Conservation (phyloP, 1,139 yeast species). For the Spathaspora sp. region DNA sequence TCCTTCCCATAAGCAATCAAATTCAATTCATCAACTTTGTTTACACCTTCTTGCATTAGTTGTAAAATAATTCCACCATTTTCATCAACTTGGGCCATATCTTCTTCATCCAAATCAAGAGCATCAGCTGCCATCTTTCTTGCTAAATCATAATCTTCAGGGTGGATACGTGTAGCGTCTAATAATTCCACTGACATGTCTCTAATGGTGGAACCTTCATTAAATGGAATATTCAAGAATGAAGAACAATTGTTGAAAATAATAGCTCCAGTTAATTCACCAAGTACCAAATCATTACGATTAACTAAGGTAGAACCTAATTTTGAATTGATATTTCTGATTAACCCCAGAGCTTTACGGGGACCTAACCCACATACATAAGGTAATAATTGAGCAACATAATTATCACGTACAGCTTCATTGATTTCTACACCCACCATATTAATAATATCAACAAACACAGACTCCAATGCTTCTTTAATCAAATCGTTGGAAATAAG, state of each 20-base stretch:
- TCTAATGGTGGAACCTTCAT: slow-evolving; percentile 45
- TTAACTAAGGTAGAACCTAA: slow-evolving; percentile 65
- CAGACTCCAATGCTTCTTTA: slow-evolving; percentile 69
- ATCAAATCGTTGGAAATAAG: slow-evolving; percentile 66
- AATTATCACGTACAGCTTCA: slow-evolving; percentile 77
- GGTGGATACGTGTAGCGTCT: slow-evolving; percentile 96
- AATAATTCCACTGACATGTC: slow-evolving; percentile 72
- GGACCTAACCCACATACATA: slow-evolving; percentile 93
- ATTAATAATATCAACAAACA: slow-evolving; percentile 86
- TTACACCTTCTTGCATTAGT: slow-evolving; percentile 79
- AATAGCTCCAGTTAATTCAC: slow-evolving; percentile 72
- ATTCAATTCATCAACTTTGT: slow-evolving; percentile 81
- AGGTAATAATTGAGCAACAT: slow-evolving; percentile 68
- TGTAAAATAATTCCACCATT: slow-evolving; percentile 84
- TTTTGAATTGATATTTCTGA: slow-evolving; percentile 76
- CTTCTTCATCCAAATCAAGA: slow-evolving; percentile 92
- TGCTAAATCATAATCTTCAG: slow-evolving; percentile 95
- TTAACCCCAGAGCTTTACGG: slow-evolving; percentile 85
- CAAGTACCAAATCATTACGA: slow-evolving; percentile 77
- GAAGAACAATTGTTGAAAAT: slow-evolving; percentile 92
- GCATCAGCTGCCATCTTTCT: slow-evolving; percentile 98
- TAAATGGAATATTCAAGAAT: slow-evolving; percentile 78
- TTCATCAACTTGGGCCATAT: slow-evolving; percentile 72
- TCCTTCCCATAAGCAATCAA: slow-evolving; percentile 94
- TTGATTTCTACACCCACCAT: slow-evolving; percentile 92